Conservation (phyloP, 306 rosid species). For the Corylus heterophylla region DNA sequence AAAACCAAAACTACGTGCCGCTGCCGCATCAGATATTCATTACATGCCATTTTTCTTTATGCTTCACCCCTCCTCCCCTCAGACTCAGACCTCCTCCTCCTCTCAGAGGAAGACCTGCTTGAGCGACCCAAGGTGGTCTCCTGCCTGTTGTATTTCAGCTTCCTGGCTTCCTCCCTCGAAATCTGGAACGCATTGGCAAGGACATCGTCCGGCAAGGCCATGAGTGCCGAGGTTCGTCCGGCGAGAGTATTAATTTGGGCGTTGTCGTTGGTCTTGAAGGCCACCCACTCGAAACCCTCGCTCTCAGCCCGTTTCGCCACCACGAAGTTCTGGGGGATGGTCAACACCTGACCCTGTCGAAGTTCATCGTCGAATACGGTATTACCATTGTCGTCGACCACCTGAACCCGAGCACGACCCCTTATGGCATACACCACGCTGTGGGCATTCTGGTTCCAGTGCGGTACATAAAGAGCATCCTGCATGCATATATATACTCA, state of each 20-base stretch:
- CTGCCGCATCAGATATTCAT: too few species aligned
- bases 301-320: slow-evolving; percentile 36
- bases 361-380: slow-evolving; percentile 43
- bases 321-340: slow-evolving; percentile 63
- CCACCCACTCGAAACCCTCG: slow-evolving; percentile 45
- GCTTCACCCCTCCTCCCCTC: neutral
- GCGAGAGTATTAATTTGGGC: slow-evolving; percentile 44
- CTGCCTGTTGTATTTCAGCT: slow-evolving; percentile 36
- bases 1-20: too few species aligned
- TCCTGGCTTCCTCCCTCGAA: slow-evolving; percentile 30
- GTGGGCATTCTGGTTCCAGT: slow-evolving; percentile 62
- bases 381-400: slow-evolving; percentile 54
- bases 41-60: neutral
- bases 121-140: slow-evolving; percentile 35
- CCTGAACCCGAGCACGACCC: slow-evolving; percentile 53
- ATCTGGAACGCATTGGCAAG: slow-evolving; percentile 32
- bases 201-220: slow-evolving; percentile 50
- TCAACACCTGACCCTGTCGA: slow-evolving; percentile 36
- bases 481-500: slow-evolving; percentile 13
- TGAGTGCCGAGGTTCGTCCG: slow-evolving; percentile 33
- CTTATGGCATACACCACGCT: slow-evolving; percentile 40
- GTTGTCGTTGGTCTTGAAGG: slow-evolving; percentile 56
- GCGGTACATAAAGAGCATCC: slow-evolving; percentile 60
- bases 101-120: slow-evolving; percentile 6
- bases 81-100: neutral